phyloP scores from a whole-genome alignment of 164 flowering plant species.

The Pachysandra terminalis region DNA sequence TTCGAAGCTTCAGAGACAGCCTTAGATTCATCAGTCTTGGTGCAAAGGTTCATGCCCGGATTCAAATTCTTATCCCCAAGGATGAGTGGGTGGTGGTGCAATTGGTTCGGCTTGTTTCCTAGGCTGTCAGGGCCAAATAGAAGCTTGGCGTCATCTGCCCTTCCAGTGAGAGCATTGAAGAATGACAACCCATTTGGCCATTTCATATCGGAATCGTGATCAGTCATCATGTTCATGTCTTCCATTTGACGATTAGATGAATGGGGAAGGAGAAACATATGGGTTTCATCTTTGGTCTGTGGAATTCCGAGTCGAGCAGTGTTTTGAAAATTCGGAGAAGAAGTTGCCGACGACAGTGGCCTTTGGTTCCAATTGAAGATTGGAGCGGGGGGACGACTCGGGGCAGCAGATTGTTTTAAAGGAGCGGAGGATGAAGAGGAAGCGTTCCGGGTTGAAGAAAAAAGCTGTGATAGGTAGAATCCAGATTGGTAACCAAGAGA shows the following conservation, averaged over 20 bases:
- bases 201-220: slow-evolving; percentile 57
- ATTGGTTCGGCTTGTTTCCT: slow-evolving; percentile 43
- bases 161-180: slow-evolving; percentile 61
- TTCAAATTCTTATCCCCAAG: slow-evolving; percentile 23
- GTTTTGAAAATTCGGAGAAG: slow-evolving; percentile 47
- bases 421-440: no score
- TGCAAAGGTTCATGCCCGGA: slow-evolving; percentile 9
- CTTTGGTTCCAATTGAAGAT: slow-evolving; percentile 63
- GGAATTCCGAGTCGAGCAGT: slow-evolving; percentile 41
- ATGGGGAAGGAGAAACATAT: no score
- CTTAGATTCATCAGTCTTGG: not conserved
- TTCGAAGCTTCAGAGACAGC: not conserved
- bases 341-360: slow-evolving; percentile 33
- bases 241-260: slow-evolving; percentile 43
- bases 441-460: no score
- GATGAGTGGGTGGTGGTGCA: slow-evolving; percentile 21
- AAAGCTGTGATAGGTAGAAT: no score
- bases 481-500: no score
- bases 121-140: slow-evolving; percentile 50
- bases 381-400: slow-evolving; percentile 43
- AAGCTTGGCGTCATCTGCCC: slow-evolving; percentile 54
- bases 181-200: slow-evolving; percentile 75
- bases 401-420: no score
- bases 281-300: no score
- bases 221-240: slow-evolving; percentile 51